phyloP scores from a whole-genome alignment of 1,284 basidiomycete genomes.

The Athelia sp. region DNA sequence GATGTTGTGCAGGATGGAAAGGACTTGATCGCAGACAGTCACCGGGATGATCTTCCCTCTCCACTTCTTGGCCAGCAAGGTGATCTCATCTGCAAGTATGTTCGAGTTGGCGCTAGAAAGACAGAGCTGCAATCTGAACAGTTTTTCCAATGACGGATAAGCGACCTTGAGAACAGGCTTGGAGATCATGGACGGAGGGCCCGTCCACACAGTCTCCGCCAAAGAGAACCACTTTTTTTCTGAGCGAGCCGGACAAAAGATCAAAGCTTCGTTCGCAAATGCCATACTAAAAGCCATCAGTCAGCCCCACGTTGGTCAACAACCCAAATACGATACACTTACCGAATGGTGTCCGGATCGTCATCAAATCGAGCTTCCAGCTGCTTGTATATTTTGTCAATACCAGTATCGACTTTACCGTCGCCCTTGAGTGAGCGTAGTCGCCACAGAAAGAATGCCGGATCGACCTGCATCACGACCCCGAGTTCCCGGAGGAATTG shows the following conservation, averaged over 20 bases:
- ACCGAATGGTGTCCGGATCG: conserved; percentile 1
- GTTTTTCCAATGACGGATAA: neutral
- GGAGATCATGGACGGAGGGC: neutral
- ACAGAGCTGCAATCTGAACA: neutral
- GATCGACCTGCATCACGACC: neutral
- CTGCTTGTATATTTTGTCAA: neutral
- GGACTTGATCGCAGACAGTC: neutral
- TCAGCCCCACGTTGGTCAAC: neutral
- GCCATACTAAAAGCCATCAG: neutral
- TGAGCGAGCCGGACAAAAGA: neutral
- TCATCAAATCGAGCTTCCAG: conserved; percentile 1
- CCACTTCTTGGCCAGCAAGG: neutral
- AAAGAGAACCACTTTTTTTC: neutral
- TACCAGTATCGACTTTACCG: neutral
- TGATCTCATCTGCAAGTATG: neutral
- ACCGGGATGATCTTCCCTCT: neutral
- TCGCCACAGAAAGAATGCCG: neutral
- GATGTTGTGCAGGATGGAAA: neutral
- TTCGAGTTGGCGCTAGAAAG: neutral
- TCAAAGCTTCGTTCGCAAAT: neutral
- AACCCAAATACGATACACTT: neutral
- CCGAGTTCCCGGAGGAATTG: neutral
- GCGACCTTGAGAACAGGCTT: neutral
- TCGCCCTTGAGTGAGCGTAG: neutral
- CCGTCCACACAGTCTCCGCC: neutral